Evolutionary conservation across 1,284 basidiomycete genomes (phyloP).

Genomic region (Cryptococcus sp.): DNA sequence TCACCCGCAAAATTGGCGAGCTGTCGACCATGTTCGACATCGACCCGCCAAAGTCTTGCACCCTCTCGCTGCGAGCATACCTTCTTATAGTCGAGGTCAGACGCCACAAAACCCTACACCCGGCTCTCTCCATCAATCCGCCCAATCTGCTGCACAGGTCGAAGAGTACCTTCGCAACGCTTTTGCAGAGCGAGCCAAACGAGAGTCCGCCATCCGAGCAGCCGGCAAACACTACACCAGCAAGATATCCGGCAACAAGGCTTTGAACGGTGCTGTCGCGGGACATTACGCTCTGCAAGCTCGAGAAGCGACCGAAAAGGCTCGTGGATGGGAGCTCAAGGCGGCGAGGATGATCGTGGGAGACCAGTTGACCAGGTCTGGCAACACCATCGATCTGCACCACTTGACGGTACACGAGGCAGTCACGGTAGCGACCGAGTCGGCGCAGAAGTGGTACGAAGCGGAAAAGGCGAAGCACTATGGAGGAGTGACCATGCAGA

Average conservation of each 20-base stretch:
- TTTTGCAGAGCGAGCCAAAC: slow-evolving; percentile 18
- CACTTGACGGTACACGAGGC: slow-evolving; percentile 39
- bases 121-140: slow-evolving; percentile 15
- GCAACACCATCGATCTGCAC: slow-evolving; percentile 35
- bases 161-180: slow-evolving; percentile 33
- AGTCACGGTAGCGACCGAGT: slow-evolving; percentile 26
- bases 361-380: slow-evolving; percentile 18
- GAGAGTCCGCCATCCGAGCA: slow-evolving; percentile 34
- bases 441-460: slow-evolving; percentile 46
- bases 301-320: slow-evolving; percentile 25
- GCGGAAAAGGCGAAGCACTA: slow-evolving; percentile 62
- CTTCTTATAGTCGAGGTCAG: slow-evolving; percentile 26
- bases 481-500: slow-evolving; percentile 61
- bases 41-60: slow-evolving; percentile 10
- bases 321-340: slow-evolving; percentile 33
- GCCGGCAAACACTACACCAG: slow-evolving; percentile 29
- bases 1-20: slow-evolving; percentile 39
- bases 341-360: slow-evolving; percentile 37
- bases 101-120: slow-evolving; percentile 20
- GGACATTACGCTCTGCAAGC: slow-evolving; percentile 41
- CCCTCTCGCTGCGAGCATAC: slow-evolving; percentile 28
- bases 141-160: slow-evolving; percentile 10
- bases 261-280: slow-evolving; percentile 25
- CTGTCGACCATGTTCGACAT: slow-evolving; percentile 18
- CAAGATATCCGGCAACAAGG: slow-evolving; percentile 14